Evolutionary conservation across 75 land plant species (phyloP), one percentile per base, ranked within the genome.

Genomic region (Pinus tabuliformis): DNA sequence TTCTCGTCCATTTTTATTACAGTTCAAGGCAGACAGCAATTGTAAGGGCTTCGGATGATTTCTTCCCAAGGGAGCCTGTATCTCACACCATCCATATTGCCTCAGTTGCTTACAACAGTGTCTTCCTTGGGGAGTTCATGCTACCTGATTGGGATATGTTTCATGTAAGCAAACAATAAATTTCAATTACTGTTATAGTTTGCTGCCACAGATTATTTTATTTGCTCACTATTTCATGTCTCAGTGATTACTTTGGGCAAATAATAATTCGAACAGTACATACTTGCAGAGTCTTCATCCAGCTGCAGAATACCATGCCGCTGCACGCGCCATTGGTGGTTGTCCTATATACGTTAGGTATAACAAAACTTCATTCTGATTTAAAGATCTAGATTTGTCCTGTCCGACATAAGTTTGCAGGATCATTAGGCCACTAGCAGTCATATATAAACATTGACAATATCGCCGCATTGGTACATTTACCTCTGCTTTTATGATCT

Each of bases 141-240:
- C 84, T 82, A 76, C 98, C 99, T 2, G 99, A 96, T 77, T 96
- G 99, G 99, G 99, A 96, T 80, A 96, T 94, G 99, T 96, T 96
- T 75, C 89, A 86, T 33, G 72, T 68, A 37, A 68, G 54, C 12
- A 39, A 68, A 49, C 12, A 63, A 20, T 28, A 20, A 56, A 30
- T 70, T 18, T 9, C 37, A 24, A 70, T 54, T 36, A 22, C 6
- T 42, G 5, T 20, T 74, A 21, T 68, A 42, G 49, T 1, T 49
- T 49, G 12, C 9, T 68, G 72, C n/a, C 8, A 42, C 20, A 12
- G 52, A 9, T 37, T 37, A n/a, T 17, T 42, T 42, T 42, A 20
- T 42, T 13, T 36, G 42, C 36, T 68, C 20, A 33, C 30, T 16
- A 26, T 36, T 20, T 9, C 11, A 20, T 68, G 42, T 42, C 7